Evolutionary conservation across 176 grass and related monocot genomes (phyloP).

Genomic region (Pontederia paniculata): DNA sequence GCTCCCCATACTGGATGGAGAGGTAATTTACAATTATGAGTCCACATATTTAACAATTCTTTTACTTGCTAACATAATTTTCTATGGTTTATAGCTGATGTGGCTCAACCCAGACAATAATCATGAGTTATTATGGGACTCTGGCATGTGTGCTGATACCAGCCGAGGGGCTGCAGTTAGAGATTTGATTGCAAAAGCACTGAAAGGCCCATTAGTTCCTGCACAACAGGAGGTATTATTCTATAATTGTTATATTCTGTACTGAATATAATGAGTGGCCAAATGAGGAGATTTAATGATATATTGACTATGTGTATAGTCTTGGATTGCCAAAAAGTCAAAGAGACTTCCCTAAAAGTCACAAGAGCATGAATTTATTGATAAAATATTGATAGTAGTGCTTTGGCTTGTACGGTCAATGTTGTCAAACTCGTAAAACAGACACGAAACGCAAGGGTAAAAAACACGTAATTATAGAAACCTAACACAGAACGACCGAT

Average conservation of each 20-base stretch:
- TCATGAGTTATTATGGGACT: conserved; percentile 88
- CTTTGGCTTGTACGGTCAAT: too few species aligned
- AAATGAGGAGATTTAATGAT: too few species aligned
- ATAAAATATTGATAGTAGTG: too few species aligned
- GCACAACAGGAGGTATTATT: conserved; percentile 82
- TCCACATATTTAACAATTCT: conserved; percentile 3
- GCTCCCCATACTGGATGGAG: conserved; percentile 81
- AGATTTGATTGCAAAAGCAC: conserved; percentile 72
- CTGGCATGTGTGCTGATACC: conserved; percentile 79
- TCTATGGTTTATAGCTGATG: conserved; percentile 46
- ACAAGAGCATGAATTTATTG: too few species aligned
- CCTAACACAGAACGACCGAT: too few species aligned
- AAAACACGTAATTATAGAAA: too few species aligned
- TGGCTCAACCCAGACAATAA: conserved; percentile 84
- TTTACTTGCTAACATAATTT: conserved; percentile 23
- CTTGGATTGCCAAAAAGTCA: too few species aligned
- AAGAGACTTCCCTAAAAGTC: too few species aligned
- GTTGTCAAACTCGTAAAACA: too few species aligned
- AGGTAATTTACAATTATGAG: conserved; percentile 37
- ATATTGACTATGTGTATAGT: too few species aligned
- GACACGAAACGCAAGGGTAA: too few species aligned
- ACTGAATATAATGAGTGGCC: not conserved
- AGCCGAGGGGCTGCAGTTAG: conserved; percentile 59
- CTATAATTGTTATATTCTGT: conserved; percentile 29
- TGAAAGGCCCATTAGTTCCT: conserved; percentile 65